Percentiles rank a stretch among this genome's conserved stretches.
Conservation (phyloP, 371 early-diverging fungal species). For the Mortierella polycephala region DNA sequence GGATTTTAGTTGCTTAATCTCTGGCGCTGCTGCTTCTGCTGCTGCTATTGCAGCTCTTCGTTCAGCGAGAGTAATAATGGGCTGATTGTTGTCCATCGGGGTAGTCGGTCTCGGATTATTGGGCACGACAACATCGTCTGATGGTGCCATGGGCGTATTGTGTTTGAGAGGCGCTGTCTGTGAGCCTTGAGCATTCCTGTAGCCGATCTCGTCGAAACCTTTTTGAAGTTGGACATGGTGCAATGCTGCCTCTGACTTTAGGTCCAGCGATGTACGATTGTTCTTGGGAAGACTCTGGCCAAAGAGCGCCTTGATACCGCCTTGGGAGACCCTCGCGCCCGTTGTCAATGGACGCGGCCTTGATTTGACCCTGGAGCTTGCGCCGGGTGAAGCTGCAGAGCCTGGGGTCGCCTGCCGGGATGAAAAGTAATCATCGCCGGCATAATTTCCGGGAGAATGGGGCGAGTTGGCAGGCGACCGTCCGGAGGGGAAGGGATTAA, state of each 20-base stretch:
- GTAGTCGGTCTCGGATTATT: constrained; percentile 9
- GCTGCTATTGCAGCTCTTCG: constrained; percentile 27
- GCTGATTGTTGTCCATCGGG: constrained; percentile 9
- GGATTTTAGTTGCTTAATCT: background rate
- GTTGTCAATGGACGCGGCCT: constrained; percentile 30
- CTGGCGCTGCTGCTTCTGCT: background rate
- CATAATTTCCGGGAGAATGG: constrained; percentile 40
- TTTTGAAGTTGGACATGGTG: constrained; percentile 10
- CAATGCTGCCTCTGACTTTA: constrained; percentile 28
- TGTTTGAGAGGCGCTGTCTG: constrained; percentile 18
- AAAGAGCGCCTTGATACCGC: constrained; percentile 53
- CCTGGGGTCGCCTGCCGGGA: constrained; percentile 27
- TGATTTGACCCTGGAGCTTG: constrained; percentile 48
- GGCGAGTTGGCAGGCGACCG: constrained; percentile 41
- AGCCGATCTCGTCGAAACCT: constrained; percentile 4
- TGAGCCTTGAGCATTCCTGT: constrained; percentile 1
- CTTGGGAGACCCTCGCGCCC: constrained; percentile 29
- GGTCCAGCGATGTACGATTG: constrained; percentile 38
- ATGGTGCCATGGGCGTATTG: constrained; percentile 9
- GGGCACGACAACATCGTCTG: constrained; percentile 13
- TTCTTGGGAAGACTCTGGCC: constrained; percentile 36
- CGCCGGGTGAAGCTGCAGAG: constrained; percentile 44
- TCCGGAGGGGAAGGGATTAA: constrained; percentile 30
- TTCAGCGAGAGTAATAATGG: constrained; percentile 41
- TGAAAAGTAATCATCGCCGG: constrained; percentile 47